These are phyloP conservation scores for Boletus patriciae DNA, from an alignment of 768 basidiomycete genomes.

Conservation along the genomic window DNA sequence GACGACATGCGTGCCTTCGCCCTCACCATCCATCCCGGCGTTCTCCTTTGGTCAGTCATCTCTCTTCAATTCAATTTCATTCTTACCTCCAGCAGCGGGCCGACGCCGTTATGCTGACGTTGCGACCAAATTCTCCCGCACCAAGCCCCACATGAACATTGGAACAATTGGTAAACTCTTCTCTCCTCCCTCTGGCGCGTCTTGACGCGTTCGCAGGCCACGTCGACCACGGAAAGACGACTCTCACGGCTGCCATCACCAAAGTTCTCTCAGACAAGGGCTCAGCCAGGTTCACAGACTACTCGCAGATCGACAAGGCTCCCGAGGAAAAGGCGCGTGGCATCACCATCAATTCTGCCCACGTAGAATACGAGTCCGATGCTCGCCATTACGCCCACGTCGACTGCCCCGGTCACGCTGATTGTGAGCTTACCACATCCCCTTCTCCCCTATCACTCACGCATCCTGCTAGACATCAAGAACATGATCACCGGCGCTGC, in stretches of 20 bases:
- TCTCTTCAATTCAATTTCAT: too few species aligned
- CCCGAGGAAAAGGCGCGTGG: conserved; percentile 99
- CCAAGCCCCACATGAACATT: conserved; percentile 93
- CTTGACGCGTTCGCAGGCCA: conserved; percentile 52
- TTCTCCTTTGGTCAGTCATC: conserved; percentile 7
- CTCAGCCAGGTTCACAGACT: conserved; percentile 86
- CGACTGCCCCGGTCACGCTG: conserved; percentile 95
- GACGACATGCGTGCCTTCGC: conserved; percentile 10
- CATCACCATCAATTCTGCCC: conserved; percentile 98
- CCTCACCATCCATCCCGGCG: neutral
- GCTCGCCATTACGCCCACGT: conserved; percentile 95
- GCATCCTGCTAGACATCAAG: conserved; percentile 68
- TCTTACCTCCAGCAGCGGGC: neutral
- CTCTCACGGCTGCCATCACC: conserved; percentile 93
- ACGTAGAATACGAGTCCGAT: conserved; percentile 96
- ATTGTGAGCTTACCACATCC: conserved; percentile 57
- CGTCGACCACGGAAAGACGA: conserved; percentile 98
- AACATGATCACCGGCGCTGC: conserved; percentile 99
- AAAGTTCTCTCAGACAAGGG: conserved; percentile 81
- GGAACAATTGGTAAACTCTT: conserved; percentile 73
- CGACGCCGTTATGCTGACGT: conserved; percentile 74
- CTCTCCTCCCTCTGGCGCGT: conserved; percentile 13
- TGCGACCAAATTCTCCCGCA: conserved; percentile 58
- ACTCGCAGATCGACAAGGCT: conserved; percentile 97
- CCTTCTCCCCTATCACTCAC: conserved; percentile 4